phyloP scores from a whole-genome alignment of 768 basidiomycete species.

The Jaapia argillacea region DNA sequence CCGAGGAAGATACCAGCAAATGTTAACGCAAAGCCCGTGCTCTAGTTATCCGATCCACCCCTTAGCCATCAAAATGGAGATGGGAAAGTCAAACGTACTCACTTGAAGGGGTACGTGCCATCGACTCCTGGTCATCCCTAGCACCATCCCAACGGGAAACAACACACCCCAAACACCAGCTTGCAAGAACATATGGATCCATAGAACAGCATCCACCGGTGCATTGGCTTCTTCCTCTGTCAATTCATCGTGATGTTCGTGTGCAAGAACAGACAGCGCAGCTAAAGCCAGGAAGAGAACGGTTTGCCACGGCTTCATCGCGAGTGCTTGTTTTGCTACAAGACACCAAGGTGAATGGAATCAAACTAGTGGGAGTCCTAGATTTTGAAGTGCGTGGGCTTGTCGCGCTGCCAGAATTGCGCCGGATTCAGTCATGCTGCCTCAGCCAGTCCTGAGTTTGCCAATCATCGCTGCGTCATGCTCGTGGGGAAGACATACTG shows the following conservation, averaged over 20 bases:
- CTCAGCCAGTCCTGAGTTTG: too few relatives aligned
- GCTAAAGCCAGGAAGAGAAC: constrained; percentile 3
- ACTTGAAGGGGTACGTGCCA: constrained; percentile 92
- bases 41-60: constrained; percentile 24
- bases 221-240: constrained; percentile 52
- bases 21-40: constrained; percentile 58
- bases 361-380: not conserved
- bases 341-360: not conserved
- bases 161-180: constrained; percentile 74
- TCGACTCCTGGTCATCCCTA: constrained; percentile 66
- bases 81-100: constrained; percentile 9
- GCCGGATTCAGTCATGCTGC: too few relatives aligned
- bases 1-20: constrained; percentile 72
- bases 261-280: constrained; percentile 29
- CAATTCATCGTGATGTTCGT: constrained; percentile 53
- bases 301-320: too few relatives aligned
- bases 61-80: not conserved
- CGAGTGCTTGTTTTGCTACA: too few relatives aligned
- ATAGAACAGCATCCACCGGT: constrained; percentile 69
- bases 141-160: constrained; percentile 79
- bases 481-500: too few relatives aligned
- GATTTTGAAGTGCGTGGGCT: too few relatives aligned
- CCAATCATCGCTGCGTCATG: too few relatives aligned
- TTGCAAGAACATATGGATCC: constrained; percentile 79
- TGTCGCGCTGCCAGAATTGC: too few relatives aligned